phyloP scores from a whole-genome alignment of 306 rosid genomes.

The Citrullus colocynthis region DNA sequence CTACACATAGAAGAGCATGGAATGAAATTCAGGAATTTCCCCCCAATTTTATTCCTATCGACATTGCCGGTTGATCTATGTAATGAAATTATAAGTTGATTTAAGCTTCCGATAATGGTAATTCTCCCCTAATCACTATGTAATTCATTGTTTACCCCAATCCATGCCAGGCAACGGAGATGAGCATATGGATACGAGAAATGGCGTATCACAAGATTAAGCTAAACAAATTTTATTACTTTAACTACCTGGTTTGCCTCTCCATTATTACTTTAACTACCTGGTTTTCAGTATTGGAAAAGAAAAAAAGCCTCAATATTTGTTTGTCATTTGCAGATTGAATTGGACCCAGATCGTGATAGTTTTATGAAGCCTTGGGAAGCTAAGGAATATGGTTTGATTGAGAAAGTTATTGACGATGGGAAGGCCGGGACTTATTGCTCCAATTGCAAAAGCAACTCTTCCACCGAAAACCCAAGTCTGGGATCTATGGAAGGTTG shows the following conservation, averaged over 20 bases:
- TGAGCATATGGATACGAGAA: conserved; percentile 67
- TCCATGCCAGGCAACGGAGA: conserved; percentile 53
- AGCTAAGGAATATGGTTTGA: conserved; percentile 82
- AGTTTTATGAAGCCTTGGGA: conserved; percentile 91
- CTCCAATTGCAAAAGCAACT: conserved; percentile 51
- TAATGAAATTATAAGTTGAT: background rate
- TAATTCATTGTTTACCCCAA: background rate
- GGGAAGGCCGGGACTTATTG: conserved; percentile 89
- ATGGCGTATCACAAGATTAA: conserved; percentile 74
- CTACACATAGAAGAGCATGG: background rate
- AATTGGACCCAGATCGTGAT: conserved; percentile 70
- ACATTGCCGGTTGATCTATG: background rate
- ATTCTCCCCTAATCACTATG: background rate
- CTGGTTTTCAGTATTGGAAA: background rate
- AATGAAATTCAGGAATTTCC: background rate
- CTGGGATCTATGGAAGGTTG: conserved; percentile 46
- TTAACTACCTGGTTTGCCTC: too few species aligned
- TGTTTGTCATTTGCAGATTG: conserved; percentile 38
- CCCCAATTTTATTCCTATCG: background rate
- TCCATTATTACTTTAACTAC: background rate
- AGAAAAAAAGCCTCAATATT: background rate
- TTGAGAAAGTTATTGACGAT: conserved; percentile 76
- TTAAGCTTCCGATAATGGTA: background rate
- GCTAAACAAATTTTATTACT: conserved; percentile 29
- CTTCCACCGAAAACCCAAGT: conserved; percentile 66